Evolutionary conservation across 1,284 basidiomycete genomes (phyloP), one percentile per base, ranked within the genome.

Genomic region (Schizophyllum commune): DNA sequence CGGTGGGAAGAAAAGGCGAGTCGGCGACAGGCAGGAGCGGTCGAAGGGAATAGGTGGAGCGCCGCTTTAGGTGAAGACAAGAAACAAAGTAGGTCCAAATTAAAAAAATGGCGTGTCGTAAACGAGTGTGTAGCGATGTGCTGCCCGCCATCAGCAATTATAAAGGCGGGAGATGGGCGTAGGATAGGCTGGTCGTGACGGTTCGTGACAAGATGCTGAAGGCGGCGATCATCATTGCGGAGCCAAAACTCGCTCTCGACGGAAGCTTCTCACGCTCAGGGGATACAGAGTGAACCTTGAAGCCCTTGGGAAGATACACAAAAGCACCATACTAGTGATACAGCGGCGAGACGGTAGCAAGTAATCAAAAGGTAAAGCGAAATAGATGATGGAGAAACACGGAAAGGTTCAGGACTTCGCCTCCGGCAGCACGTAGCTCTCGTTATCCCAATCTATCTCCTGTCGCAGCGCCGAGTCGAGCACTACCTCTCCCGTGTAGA

Each of bases 401-500:
- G 5, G 27, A 27, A 27, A 27, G 27, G 27, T 27, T 47, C 39
- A 47, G 13, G 8, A 47, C 39, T 17, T 47, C 39, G 39, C 39
- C 39, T 47, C 39, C 9, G 39, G 39, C 39, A 47, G 39, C 13
- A 47, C 17, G 17, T 47, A 55, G 27, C 19, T 55, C 53, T 55
- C 53, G 59, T 78, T 77, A 20, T 86, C 79, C 83, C 83, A 88
- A 32, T 85, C 83, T 52, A 89, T 74, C 66, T 84, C 73, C 69
- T 92, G 90, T 63, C 75, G 81, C 68, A 91, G 71, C 1, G 83
- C 82, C 0, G 80, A 82, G 22, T 77, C 82, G 60, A 92, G 71
- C 7, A 92, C 71, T 19, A 92, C 73, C 69, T 92, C 89, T 17
- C 80, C 77, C 1, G 76, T 80, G 71, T 89, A 92, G n/a, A 92